Evolutionary conservation across 192 early-diverging fungal genomes (phyloP), one percentile per base, ranked within the genome.

Genomic region (Blastocladiella britannica): DNA sequence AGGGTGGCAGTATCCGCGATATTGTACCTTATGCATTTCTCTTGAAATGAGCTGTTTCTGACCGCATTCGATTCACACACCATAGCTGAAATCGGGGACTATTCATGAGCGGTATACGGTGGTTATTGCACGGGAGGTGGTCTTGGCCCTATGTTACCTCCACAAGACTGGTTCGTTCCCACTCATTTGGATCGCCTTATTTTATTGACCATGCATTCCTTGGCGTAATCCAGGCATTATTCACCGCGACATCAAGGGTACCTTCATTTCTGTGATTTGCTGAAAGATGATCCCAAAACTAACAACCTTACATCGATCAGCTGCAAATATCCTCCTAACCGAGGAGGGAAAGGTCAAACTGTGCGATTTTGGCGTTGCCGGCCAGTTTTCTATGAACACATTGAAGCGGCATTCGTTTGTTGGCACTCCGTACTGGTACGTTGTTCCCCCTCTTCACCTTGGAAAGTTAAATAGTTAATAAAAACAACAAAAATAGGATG

Each of bases 171-270:
- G n/a, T n/a, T n/a, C n/a, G n/a, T n/a, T n/a, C n/a, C n/a, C n/a
- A n/a, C n/a, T n/a, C n/a, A n/a, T n/a, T n/a, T n/a, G n/a, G n/a
- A n/a, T n/a, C n/a, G n/a, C n/a, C n/a, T n/a, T n/a, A n/a, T n/a
- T n/a, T n/a, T n/a, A n/a, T n/a, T n/a, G n/a, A n/a, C n/a, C n/a
- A n/a, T n/a, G n/a, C n/a, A n/a, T n/a, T n/a, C n/a, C n/a, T n/a
- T n/a, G n/a, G n/a, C n/a, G n/a, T n/a, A n/a, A n/a, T n/a, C n/a
- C n/a, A n/a, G 75, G 81, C 18, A 98, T 98, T 58, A 93, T 98
- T 63, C 94, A 98, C 62, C 76, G 94, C 55, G 94, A 98, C 62
- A 91, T 98, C 56, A 98, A 98, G 79, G 87, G 87, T 87, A 68
- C 15, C 47, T 53, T 1, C 22, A 37, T 7, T 15, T n/a, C n/a